Base-by-base conservation (phyloP, 2,329 filamentous ascomycete species). In the Apiospora rasikravindrae region DNA sequence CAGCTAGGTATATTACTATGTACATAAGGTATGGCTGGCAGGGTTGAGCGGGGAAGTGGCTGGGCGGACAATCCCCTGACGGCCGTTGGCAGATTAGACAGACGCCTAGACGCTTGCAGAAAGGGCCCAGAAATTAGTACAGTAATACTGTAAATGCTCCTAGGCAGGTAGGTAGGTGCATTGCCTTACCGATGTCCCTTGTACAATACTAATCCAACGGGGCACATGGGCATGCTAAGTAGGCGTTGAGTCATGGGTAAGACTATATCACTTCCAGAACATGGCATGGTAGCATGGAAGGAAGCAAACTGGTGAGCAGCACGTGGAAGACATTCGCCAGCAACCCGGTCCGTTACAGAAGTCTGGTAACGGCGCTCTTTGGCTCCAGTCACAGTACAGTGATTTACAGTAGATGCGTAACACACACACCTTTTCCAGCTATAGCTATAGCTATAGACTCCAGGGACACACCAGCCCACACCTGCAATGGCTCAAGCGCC, bases 21-120 rank as follows among this genome's bases (percentile, higher is more conserved):
- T n/a, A n/a, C n/a, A n/a, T n/a, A n/a, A n/a, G 53, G 53, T 47
- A 47, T 13, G 53, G 29, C 29, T 22, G 53, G 53, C 37, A 61
- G 53, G 53, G 53, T 61, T 33, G 29, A 61, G 53, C n/a, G 53
- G 53, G 53, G 53, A 37, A 37, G 53, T 19, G 53, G 53, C 53
- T 61, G 53, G 37, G 29, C 19, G 8, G 53, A 61, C 53, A 11
- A 29, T 33, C 53, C 53, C 53, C 53, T 61, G 53, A 22, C 6
- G 14, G 53, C 29, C 53, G 8, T 33, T 61, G 8, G 14, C 40
- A 61, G 53, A 22, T 26, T 53, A 7, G 33, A 37, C 33, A 37
- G 33, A 37, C 13, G 40, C 10, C 40, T 42, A 3, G 24, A 26
- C 49, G 10, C n/a, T 53, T 53, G 49, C 49, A 61, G 53, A 19